Conservation (phyloP, 768 basidiomycete genomes). For the Krasilnikovozyma curviuscula region DNA sequence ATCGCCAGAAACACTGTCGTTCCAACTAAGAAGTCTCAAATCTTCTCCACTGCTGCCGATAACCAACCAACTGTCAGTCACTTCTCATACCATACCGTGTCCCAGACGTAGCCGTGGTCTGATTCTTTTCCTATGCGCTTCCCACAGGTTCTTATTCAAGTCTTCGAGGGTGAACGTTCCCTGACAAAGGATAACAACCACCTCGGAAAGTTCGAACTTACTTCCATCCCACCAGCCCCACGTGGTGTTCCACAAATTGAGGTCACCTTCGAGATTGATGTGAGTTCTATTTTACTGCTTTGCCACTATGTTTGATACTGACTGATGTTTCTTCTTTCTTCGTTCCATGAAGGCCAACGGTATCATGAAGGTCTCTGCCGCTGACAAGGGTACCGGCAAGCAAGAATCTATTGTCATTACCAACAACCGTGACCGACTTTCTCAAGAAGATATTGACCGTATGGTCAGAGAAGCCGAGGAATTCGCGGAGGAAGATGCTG, state of each 20-base stretch:
- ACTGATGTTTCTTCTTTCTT: not conserved
- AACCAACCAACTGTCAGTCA: conserved; percentile 21
- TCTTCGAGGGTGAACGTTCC: conserved; percentile 91
- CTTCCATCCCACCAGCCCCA: conserved; percentile 15
- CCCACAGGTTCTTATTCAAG: conserved; percentile 91
- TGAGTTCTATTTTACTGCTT: conserved; percentile 37
- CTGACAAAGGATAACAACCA: conserved; percentile 97
- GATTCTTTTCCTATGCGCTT: not conserved
- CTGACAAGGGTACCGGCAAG: conserved; percentile 38
- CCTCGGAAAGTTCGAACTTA: conserved; percentile 59
- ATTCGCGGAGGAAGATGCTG: conserved; percentile 65
- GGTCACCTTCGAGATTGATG: conserved; percentile 92
- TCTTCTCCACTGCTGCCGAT: conserved; percentile 57
- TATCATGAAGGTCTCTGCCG: conserved; percentile 91
- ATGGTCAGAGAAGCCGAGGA: conserved; percentile 93
- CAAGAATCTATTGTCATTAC: conserved; percentile 61
- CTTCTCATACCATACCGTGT: conserved; percentile 41
- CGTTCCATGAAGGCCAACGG: conserved; percentile 72
- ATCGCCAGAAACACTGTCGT: conserved; percentile 96
- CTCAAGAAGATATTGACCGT: conserved; percentile 87
- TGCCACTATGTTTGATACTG: conserved; percentile 16
- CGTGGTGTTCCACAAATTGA: conserved; percentile 58
- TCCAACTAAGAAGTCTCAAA: conserved; percentile 91
- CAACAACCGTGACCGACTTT: conserved; percentile 91
- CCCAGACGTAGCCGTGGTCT: not conserved